phyloP scores from a whole-genome alignment of 2,329 filamentous ascomycete species.

The Fusarium buxicola region DNA sequence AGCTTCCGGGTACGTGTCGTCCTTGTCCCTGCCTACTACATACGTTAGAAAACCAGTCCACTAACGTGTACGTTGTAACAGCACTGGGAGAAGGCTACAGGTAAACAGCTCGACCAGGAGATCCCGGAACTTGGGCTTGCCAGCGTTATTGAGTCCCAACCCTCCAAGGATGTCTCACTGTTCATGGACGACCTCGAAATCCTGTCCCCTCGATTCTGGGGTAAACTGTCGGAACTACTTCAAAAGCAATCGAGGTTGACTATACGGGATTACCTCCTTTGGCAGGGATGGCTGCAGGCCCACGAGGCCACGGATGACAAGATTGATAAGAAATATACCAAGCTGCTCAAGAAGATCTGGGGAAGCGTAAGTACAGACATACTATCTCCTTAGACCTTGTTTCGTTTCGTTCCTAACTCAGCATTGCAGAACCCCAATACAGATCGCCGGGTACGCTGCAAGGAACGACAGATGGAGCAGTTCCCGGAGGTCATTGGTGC shows the following conservation, averaged over 20 bases:
- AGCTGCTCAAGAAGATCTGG: not conserved
- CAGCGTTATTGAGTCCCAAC: not conserved
- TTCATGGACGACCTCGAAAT: slow-evolving; percentile 22
- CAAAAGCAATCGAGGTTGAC: slow-evolving; percentile 5
- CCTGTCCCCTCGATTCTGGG: slow-evolving; percentile 15
- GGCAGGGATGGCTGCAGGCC: slow-evolving; percentile 35
- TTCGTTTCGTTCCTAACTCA: no score
- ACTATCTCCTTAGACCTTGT: no score
- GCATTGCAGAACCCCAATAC: no score
- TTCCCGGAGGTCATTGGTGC: not conserved
- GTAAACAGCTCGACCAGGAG: not conserved
- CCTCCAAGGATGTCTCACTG: not conserved
- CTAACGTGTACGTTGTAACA: not conserved
- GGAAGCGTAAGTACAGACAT: slow-evolving; percentile 12
- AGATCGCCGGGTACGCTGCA: not conserved
- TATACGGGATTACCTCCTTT: slow-evolving; percentile 26
- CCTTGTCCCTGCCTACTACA: no score
- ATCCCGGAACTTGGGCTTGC: slow-evolving; percentile 11
- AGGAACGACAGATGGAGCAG: not conserved
- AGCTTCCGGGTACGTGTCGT: slow-evolving; percentile 7
- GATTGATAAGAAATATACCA: not conserved
- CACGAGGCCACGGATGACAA: slow-evolving; percentile 1
- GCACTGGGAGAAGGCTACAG: not conserved
- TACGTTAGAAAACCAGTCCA: not conserved
- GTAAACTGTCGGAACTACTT: slow-evolving; percentile 8